phyloP scores from a whole-genome alignment of 2,329 filamentous ascomycete genomes.

The Dactylellina haptotyla region DNA sequence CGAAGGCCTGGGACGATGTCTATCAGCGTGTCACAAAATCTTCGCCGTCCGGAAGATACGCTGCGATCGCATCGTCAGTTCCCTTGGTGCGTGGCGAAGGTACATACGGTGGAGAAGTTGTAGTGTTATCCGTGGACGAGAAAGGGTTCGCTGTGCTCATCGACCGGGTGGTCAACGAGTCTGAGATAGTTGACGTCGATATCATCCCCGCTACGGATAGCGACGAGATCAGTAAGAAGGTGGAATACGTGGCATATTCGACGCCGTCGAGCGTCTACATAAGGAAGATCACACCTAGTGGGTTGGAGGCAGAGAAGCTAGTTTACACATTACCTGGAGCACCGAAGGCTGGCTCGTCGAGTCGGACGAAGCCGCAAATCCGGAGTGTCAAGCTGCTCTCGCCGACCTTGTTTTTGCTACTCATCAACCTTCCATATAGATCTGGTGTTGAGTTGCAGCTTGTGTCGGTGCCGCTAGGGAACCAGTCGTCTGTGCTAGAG shows the following conservation, averaged over 20 bases:
- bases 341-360: conserved; percentile 41
- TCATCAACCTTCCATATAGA: conserved; percentile 55
- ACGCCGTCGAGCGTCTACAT: conserved; percentile 36
- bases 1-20: conserved; percentile 51
- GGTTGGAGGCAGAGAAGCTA: conserved; percentile 30
- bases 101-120: conserved; percentile 43
- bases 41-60: conserved; percentile 49
- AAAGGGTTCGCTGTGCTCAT: conserved; percentile 41
- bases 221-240: conserved; percentile 45
- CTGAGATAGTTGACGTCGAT: conserved; percentile 56
- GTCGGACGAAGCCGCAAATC: conserved; percentile 53
- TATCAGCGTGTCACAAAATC: conserved; percentile 49
- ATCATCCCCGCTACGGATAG: conserved; percentile 33
- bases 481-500: conserved; percentile 32
- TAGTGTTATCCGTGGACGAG: conserved; percentile 40
- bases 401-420: conserved; percentile 47
- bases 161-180: conserved; percentile 53
- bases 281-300: conserved; percentile 52
- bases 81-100: conserved; percentile 51
- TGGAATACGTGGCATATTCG: conserved; percentile 55
- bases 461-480: conserved; percentile 4
- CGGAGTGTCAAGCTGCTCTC: conserved; percentile 55
- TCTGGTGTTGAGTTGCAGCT: conserved; percentile 55
- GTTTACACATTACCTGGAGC: conserved; percentile 43
- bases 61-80: conserved; percentile 51